Conservation (phyloP, 2,329 filamentous ascomycete species). For the Alternaria novae-zelandiae region DNA sequence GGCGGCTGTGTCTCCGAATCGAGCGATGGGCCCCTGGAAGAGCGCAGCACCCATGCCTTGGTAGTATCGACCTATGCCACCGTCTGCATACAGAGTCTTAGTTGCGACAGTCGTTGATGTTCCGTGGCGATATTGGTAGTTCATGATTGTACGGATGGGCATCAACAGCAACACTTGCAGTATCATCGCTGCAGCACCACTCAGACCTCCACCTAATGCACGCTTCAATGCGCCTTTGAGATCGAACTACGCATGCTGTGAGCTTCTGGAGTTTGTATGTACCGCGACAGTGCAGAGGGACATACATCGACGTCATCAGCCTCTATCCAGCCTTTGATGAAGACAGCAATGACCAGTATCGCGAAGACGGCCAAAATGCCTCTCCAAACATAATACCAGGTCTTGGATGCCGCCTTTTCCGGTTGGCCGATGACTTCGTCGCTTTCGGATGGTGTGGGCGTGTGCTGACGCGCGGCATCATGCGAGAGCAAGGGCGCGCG, state of each 20-base stretch:
- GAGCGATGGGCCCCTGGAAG: slow-evolving; percentile 35
- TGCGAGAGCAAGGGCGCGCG: slow-evolving; percentile 29
- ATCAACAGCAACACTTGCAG: slow-evolving; percentile 39
- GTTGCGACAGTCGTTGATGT: slow-evolving; percentile 32
- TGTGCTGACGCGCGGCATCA: slow-evolving; percentile 2
- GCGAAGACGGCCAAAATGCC: slow-evolving; percentile 16
- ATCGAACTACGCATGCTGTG: slow-evolving; percentile 25
- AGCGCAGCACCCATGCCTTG: slow-evolving; percentile 34
- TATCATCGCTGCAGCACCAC: slow-evolving; percentile 39
- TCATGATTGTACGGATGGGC: slow-evolving; percentile 41
- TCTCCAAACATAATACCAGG: slow-evolving; percentile 29
- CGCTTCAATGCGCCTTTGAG: slow-evolving; percentile 34
- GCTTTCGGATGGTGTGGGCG: slow-evolving; percentile 3
- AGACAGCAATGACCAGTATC: slow-evolving; percentile 22
- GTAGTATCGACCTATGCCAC: slow-evolving; percentile 34
- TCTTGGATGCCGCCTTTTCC: slow-evolving; percentile 15
- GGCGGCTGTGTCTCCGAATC: slow-evolving; percentile 40
- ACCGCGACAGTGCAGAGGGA: neutral
- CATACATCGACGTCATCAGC: slow-evolving; percentile 36
- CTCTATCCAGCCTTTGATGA: slow-evolving; percentile 38
- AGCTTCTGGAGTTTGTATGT: neutral
- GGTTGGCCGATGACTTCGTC: slow-evolving; percentile 13
- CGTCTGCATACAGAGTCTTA: slow-evolving; percentile 33
- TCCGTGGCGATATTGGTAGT: slow-evolving; percentile 41
- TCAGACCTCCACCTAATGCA: slow-evolving; percentile 36